phyloP scores from a whole-genome alignment of 768 basidiomycete species.

The Lyophyllum decastes region DNA sequence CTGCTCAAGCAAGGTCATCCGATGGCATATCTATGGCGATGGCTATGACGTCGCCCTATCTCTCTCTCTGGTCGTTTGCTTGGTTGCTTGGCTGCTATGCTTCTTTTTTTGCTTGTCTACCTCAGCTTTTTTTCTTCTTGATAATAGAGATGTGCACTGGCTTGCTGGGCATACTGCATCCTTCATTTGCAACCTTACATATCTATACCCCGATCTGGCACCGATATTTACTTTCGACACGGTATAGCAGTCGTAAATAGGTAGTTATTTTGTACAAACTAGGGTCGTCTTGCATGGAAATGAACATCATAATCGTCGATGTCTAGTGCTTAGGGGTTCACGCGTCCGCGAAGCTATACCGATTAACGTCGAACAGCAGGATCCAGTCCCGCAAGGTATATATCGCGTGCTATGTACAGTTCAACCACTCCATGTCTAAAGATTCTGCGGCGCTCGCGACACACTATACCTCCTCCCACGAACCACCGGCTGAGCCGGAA shows the following conservation, averaged over 20 bases:
- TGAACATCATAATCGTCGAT: neutral
- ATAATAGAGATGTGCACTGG: slow-evolving; percentile 7
- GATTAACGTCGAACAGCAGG: neutral
- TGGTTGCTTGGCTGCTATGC: slow-evolving; percentile 1
- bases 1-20: too few relatives aligned
- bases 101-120: neutral
- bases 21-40: neutral
- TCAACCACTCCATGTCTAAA: neutral
- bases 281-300: neutral
- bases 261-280: neutral
- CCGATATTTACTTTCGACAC: neutral
- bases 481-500: neutral
- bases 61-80: slow-evolving; percentile 1
- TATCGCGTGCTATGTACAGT: neutral
- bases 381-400: neutral
- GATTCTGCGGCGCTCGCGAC: neutral
- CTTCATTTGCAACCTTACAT: neutral
- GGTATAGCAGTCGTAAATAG: neutral
- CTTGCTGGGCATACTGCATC: slow-evolving; percentile 12
- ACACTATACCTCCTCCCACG: neutral
- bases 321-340: too few relatives aligned
- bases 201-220: neutral
- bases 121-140: neutral
- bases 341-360: neutral
- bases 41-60: neutral